Percentiles rank a stretch among this genome's conserved stretches.
Evolutionary conservation across 345 rosid species (phyloP).

Genomic region (Jatropha curcas): DNA sequence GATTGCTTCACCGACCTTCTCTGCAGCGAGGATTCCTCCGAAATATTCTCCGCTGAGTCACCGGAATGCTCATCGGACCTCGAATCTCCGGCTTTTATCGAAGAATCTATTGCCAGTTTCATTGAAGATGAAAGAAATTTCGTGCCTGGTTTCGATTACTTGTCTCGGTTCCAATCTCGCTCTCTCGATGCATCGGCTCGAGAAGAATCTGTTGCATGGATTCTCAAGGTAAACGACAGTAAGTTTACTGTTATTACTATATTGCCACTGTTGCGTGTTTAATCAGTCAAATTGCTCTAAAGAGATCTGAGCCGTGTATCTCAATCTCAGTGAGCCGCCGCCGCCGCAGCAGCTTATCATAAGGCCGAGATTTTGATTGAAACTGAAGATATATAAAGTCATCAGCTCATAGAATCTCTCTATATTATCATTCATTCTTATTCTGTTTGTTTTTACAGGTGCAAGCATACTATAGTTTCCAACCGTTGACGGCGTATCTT

Average conservation of each 20-base stretch:
- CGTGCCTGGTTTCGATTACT: slow-evolving; percentile 86
- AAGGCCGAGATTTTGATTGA: not conserved
- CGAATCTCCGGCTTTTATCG: slow-evolving; percentile 44
- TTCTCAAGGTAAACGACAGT: slow-evolving; percentile 60
- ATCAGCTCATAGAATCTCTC: not conserved
- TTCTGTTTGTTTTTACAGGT: slow-evolving; percentile 45
- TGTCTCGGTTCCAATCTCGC: slow-evolving; percentile 64
- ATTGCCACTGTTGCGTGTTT: slow-evolving; percentile 21
- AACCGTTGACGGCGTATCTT: slow-evolving; percentile 91
- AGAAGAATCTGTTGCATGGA: slow-evolving; percentile 92
- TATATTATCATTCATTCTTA: not conserved
- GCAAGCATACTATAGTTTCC: slow-evolving; percentile 67
- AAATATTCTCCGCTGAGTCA: slow-evolving; percentile 58
- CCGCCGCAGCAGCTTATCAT: too few species aligned
- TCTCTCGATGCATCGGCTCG: slow-evolving; percentile 84
- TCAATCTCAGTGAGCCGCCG: not conserved
- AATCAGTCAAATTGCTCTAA: not conserved
- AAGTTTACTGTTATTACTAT: slow-evolving; percentile 13
- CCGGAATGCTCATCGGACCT: slow-evolving; percentile 67
- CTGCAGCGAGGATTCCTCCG: slow-evolving; percentile 73
- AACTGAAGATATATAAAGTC: not conserved
- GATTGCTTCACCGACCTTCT: slow-evolving; percentile 69
- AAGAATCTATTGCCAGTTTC: slow-evolving; percentile 67
- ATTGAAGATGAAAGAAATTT: slow-evolving; percentile 73
- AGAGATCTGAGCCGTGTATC: slow-evolving; percentile 15